phyloP scores from a whole-genome alignment of 2,329 filamentous ascomycete genomes.

The Penicillium sp. region DNA sequence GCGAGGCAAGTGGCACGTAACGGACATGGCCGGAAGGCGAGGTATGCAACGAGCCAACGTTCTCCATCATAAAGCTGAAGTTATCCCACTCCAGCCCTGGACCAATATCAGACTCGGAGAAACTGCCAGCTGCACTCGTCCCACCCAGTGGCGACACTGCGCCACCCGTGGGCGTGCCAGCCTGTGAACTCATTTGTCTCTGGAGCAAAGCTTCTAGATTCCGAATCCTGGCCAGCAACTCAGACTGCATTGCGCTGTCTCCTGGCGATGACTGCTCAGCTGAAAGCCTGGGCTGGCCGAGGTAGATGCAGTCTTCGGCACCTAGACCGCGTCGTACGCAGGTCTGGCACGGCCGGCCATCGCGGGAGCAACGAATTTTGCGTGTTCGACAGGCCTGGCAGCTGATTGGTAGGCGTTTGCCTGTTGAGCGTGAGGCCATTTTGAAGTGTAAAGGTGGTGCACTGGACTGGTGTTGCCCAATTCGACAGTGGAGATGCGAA shows the following conservation, averaged over 20 bases:
- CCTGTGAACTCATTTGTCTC: slow-evolving; percentile 31
- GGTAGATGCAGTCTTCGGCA: slow-evolving; percentile 40
- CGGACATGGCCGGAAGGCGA: slow-evolving; percentile 39
- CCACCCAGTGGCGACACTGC: slow-evolving; percentile 29
- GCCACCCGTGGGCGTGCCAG: slow-evolving; percentile 22
- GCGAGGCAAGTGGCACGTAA: slow-evolving; percentile 35
- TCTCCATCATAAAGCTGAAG: slow-evolving; percentile 23
- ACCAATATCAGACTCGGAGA: slow-evolving; percentile 27
- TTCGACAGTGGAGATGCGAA: background rate
- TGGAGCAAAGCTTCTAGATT: slow-evolving; percentile 40
- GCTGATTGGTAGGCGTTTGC: slow-evolving; percentile 41
- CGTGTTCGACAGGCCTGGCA: slow-evolving; percentile 44
- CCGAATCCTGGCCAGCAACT: slow-evolving; percentile 36
- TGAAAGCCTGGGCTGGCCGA: slow-evolving; percentile 36
- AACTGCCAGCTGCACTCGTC: slow-evolving; percentile 29
- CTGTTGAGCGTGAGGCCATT: slow-evolving; percentile 31
- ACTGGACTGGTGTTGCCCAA: background rate
- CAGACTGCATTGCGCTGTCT: slow-evolving; percentile 31
- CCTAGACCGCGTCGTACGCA: slow-evolving; percentile 41
- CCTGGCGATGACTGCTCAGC: slow-evolving; percentile 24
- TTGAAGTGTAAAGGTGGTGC: background rate
- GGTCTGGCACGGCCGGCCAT: slow-evolving; percentile 42
- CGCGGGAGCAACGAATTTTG: slow-evolving; percentile 44
- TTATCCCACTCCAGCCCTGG: slow-evolving; percentile 21
- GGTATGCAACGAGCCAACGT: slow-evolving; percentile 33